Evolutionary conservation across 495 filamentous ascomycete genomes (phyloP).

Genomic region (Talaromyces liani): DNA sequence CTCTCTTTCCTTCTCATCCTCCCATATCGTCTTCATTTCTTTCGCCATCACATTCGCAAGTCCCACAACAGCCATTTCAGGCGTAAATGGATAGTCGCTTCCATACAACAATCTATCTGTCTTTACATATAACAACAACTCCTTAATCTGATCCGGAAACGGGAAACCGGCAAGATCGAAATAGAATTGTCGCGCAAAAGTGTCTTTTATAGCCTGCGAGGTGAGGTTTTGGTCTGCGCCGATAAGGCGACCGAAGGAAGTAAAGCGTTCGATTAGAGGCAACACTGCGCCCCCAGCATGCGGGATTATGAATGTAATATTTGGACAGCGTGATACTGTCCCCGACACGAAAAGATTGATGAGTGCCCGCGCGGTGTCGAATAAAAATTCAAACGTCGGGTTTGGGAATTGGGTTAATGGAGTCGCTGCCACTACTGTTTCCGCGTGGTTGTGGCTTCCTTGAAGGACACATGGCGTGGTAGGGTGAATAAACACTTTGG

Average conservation of each 20-base stretch:
- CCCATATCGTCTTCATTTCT: background rate
- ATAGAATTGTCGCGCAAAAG: conserved; percentile 32
- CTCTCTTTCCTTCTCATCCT: background rate
- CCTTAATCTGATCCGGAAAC: conserved; percentile 37
- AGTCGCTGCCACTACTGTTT: conserved; percentile 6
- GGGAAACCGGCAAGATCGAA: conserved; percentile 46
- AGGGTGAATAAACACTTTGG: conserved; percentile 47
- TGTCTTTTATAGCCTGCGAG: conserved; percentile 15
- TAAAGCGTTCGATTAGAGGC: conserved; percentile 35
- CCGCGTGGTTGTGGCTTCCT: conserved; percentile 7
- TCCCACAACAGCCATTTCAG: background rate
- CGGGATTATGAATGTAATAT: conserved; percentile 39
- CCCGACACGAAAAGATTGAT: conserved; percentile 43
- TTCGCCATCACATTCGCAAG: background rate
- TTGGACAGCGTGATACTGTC: conserved; percentile 31
- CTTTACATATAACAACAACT: conserved; percentile 19
- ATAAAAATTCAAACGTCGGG: conserved; percentile 50
- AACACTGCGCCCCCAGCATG: conserved; percentile 43
- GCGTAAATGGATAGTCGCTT: conserved; percentile 34
- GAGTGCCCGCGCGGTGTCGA: conserved; percentile 44
- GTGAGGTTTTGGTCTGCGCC: conserved; percentile 8
- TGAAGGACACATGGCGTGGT: conserved; percentile 24
- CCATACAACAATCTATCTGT: conserved; percentile 37
- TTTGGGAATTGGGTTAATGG: conserved; percentile 29
- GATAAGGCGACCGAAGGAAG: conserved; percentile 20